These are phyloP conservation scores for Neofusicoccum sp. DNA, from an alignment of 2,329 filamentous ascomycete genomes.

Conservation along the genomic window DNA sequence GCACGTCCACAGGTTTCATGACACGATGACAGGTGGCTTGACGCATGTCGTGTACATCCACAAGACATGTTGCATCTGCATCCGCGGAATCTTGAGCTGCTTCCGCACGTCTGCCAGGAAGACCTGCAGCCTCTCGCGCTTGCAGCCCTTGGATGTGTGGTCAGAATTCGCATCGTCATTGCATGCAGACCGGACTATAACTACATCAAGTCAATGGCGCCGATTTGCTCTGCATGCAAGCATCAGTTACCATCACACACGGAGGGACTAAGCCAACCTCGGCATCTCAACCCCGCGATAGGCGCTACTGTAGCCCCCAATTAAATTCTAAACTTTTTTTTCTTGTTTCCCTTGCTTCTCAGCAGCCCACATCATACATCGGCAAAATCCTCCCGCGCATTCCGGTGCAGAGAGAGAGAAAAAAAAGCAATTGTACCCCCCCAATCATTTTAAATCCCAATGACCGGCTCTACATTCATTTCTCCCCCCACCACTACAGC, in stretches of 20 bases:
- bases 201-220: not conserved
- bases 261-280: not conserved
- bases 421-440: too few relatives aligned
- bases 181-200: not conserved
- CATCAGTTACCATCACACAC: not conserved
- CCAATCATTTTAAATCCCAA: too few relatives aligned
- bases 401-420: too few relatives aligned
- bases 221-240: not conserved
- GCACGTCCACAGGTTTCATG: not conserved
- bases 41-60: not conserved
- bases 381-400: too few relatives aligned
- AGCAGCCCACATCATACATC: too few relatives aligned
- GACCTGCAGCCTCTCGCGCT: not conserved
- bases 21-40: not conserved
- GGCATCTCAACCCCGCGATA: too few relatives aligned
- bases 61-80: not conserved
- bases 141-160: not conserved
- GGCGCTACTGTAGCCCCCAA: too few relatives aligned
- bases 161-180: not conserved
- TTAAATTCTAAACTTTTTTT: too few relatives aligned
- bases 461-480: too few relatives aligned
- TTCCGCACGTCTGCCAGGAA: not conserved
- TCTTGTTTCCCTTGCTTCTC: too few relatives aligned
- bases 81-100: not conserved
- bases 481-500: too few relatives aligned